These are phyloP conservation scores for Irpex sp. DNA, from an alignment of 1,284 basidiomycete species.

Conservation along the genomic window DNA sequence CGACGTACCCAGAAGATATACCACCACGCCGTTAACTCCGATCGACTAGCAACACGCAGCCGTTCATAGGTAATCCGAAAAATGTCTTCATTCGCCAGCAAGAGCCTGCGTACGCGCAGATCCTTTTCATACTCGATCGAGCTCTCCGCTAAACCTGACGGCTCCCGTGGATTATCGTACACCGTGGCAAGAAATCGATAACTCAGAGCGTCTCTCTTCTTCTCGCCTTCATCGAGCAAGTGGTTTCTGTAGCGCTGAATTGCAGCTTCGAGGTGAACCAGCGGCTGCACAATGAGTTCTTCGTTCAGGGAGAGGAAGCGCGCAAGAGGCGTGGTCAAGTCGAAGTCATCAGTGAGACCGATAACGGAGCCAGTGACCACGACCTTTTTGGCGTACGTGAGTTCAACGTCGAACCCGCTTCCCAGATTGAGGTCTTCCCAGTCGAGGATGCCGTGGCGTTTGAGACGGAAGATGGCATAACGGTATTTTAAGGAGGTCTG, in stretches of 20 bases:
- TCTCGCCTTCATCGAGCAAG: conserved; percentile 45
- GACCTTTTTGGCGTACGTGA: conserved; percentile 56
- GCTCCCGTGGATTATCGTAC: conserved; percentile 52
- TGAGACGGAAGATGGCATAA: conserved; percentile 52
- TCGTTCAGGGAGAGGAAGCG: conserved; percentile 67
- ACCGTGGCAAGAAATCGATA: conserved; percentile 69
- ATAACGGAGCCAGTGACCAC: conserved; percentile 51
- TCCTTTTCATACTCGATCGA: conserved; percentile 50
- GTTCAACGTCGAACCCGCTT: conserved; percentile 67
- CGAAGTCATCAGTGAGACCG: conserved; percentile 68
- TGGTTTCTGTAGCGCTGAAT: conserved; percentile 55
- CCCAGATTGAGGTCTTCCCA: conserved; percentile 63
- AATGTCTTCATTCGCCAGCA: conserved; percentile 44
- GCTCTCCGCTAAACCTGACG: conserved; percentile 40
- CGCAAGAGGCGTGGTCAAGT: conserved; percentile 59
- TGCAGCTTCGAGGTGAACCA: conserved; percentile 44
- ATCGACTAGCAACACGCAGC: conserved; percentile 47
- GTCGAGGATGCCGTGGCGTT: conserved; percentile 48
- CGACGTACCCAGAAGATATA: conserved; percentile 73
- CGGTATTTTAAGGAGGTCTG: conserved; percentile 46
- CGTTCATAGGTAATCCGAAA: conserved; percentile 60
- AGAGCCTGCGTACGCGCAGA: conserved; percentile 51
- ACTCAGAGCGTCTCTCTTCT: conserved; percentile 56
- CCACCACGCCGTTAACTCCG: conserved; percentile 72
- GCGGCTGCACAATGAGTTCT: conserved; percentile 41